Conservation (phyloP, 2,329 filamentous ascomycete genomes). For the Cladorrhinum sp. region DNA sequence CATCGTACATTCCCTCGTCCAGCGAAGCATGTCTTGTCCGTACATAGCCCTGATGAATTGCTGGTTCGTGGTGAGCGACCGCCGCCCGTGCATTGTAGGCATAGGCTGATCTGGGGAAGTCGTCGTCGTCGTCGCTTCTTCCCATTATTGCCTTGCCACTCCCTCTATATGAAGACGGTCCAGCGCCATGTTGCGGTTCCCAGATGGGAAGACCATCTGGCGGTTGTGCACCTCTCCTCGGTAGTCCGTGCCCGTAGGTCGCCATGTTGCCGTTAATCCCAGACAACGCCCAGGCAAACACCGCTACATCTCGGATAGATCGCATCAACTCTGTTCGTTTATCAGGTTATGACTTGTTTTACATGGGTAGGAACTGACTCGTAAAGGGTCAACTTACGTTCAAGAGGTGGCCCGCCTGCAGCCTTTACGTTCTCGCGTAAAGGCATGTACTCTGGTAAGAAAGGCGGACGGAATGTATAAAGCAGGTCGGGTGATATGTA, state of each 20-base stretch:
- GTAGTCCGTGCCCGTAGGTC: conserved; percentile 59
- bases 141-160: neutral
- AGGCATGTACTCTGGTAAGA: conserved; percentile 44
- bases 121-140: neutral
- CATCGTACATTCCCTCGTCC: conserved; percentile 21
- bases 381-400: conserved; percentile 33
- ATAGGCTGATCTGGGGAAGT: neutral
- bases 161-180: neutral
- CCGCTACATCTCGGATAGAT: conserved; percentile 77
- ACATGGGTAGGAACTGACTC: neutral
- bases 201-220: conserved; percentile 59
- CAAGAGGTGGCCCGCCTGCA: conserved; percentile 52
- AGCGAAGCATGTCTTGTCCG: conserved; percentile 19
- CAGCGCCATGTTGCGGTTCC: conserved; percentile 39
- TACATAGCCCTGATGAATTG: conserved; percentile 6
- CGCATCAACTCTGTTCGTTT: conserved; percentile 60
- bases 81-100: neutral
- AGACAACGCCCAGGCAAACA: conserved; percentile 81
- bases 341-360: neutral
- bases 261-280: conserved; percentile 76
- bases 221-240: conserved; percentile 62
- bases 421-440: conserved; percentile 43
- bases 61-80: neutral
- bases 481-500: conserved; percentile 42
- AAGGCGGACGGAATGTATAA: conserved; percentile 43